These are phyloP conservation scores for Ganoderma sp. DNA, from an alignment of 1,284 basidiomycete genomes.

Conservation along the genomic window DNA sequence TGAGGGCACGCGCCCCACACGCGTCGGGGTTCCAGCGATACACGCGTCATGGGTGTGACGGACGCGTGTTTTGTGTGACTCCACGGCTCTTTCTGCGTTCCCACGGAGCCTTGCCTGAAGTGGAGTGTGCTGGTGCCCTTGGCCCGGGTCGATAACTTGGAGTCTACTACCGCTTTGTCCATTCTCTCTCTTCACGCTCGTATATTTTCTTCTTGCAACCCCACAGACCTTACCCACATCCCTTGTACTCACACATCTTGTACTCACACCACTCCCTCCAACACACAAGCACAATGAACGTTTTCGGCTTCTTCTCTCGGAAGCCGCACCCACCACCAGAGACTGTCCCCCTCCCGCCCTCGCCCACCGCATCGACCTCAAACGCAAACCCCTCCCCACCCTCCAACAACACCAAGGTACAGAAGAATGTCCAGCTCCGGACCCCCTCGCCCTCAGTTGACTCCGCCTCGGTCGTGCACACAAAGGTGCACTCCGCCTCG, in stretches of 20 bases:
- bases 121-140: slow-evolving; percentile 5
- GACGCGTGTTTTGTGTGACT: slow-evolving; percentile 29
- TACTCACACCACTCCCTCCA: slow-evolving; percentile 1
- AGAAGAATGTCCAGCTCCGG: slow-evolving; percentile 47
- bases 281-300: slow-evolving; percentile 16
- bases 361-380: slow-evolving; percentile 27
- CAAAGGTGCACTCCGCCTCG: slow-evolving; percentile 36
- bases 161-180: slow-evolving; percentile 11
- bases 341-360: slow-evolving; percentile 29
- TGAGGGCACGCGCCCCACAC: slow-evolving; percentile 21
- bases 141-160: slow-evolving; percentile 16
- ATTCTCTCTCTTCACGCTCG: slow-evolving; percentile 1
- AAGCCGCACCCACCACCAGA: slow-evolving; percentile 30
- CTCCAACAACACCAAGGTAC: slow-evolving; percentile 28
- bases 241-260: slow-evolving; percentile 4
- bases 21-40: slow-evolving; percentile 25
- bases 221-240: slow-evolving; percentile 8
- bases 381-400: slow-evolving; percentile 25
- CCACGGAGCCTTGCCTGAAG: slow-evolving; percentile 27
- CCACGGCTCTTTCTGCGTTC: slow-evolving; percentile 17
- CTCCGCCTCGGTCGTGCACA: slow-evolving; percentile 39
- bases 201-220: slow-evolving; percentile 3
- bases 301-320: slow-evolving; percentile 30
- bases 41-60: slow-evolving; percentile 31
- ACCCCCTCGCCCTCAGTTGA: slow-evolving; percentile 59